Base-by-base conservation (phyloP, 345 rosid genomes). In the Eucalyptus victrix region DNA sequence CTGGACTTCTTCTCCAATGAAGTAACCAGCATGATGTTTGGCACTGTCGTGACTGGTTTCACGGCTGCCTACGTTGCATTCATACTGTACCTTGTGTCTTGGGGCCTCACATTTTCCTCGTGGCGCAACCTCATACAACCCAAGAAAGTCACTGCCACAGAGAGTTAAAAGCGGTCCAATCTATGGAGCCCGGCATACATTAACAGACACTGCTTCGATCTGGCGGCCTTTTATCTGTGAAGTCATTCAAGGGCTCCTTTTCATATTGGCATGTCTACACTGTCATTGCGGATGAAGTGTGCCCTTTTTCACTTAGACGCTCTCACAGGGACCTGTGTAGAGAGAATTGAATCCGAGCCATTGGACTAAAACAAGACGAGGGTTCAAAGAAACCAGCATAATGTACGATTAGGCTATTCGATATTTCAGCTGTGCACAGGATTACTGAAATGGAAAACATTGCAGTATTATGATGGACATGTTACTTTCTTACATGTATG, bases 1-100 rank as follows among this genome's bases (percentile, higher is more conserved):
- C 42, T 94, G 30, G 98, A 97, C 87, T 96, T 97, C 91, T 96
- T 96, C 94, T 89, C 94, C 87, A 86, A 87, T 4, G 98, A 96
- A 92, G 98, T 94, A 87, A 90, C 86, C 51, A 95, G 98, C 28
- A 50, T 93, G 17, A 8, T 88, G 49, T 91, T 94, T 37, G 86
- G 96, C 4, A 89, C 90, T 23, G 86, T 90, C 4, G 91, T 96
- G 85, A 89, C 86, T 24, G 85, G 60, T 87, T 93, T 95, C 85
- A 95, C 96, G 0, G 92, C 90, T 45, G 95, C 94, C 28, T 97
- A 97, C 87, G 90, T 93, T 49, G 95, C 94, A 2, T 97, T 97
- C 92, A 95, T 97, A 90, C 3, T 95, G 86, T 97, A 97, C 90
- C 97, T 97, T 3, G 90, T 95, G 28, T 94, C 90, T 34, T 90